These are phyloP conservation scores for Oleoguttula mirabilis DNA, from an alignment of 495 filamentous ascomycete genomes.

Conservation along the genomic window DNA sequence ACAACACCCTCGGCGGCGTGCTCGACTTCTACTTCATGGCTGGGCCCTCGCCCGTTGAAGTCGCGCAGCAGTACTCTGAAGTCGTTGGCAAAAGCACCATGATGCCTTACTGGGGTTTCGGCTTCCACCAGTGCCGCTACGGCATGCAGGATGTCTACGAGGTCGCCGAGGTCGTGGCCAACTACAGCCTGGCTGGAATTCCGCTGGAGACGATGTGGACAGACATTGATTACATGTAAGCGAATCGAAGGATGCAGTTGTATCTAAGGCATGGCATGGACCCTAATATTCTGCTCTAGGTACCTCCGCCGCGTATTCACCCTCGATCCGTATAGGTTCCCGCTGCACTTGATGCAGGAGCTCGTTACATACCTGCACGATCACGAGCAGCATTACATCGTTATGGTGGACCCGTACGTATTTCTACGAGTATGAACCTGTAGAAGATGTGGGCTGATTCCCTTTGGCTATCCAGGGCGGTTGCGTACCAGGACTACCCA, in stretches of 20 bases:
- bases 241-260: too few relatives aligned
- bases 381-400: slow-evolving; percentile 57
- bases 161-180: slow-evolving; percentile 67
- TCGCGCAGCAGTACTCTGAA: slow-evolving; percentile 60
- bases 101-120: slow-evolving; percentile 79
- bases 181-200: slow-evolving; percentile 63
- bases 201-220: slow-evolving; percentile 84
- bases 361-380: slow-evolving; percentile 60
- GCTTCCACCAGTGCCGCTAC: slow-evolving; percentile 70
- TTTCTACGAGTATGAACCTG: background rate
- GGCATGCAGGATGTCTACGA: slow-evolving; percentile 68
- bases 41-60: slow-evolving; percentile 59
- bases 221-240: slow-evolving; percentile 24
- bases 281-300: too few relatives aligned
- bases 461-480: too few relatives aligned
- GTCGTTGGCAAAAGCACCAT: slow-evolving; percentile 58
- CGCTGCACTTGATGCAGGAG: slow-evolving; percentile 52
- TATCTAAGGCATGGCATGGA: too few relatives aligned
- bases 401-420: slow-evolving; percentile 83
- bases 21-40: slow-evolving; percentile 77
- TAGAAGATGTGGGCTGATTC: too few relatives aligned
- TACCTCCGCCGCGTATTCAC: slow-evolving; percentile 52
- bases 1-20: slow-evolving; percentile 70
- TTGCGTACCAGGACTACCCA: slow-evolving; percentile 51
- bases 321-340: slow-evolving; percentile 61